Base-by-base conservation (phyloP, 306 rosid genomes). In the Pyrus pyrifolia region DNA sequence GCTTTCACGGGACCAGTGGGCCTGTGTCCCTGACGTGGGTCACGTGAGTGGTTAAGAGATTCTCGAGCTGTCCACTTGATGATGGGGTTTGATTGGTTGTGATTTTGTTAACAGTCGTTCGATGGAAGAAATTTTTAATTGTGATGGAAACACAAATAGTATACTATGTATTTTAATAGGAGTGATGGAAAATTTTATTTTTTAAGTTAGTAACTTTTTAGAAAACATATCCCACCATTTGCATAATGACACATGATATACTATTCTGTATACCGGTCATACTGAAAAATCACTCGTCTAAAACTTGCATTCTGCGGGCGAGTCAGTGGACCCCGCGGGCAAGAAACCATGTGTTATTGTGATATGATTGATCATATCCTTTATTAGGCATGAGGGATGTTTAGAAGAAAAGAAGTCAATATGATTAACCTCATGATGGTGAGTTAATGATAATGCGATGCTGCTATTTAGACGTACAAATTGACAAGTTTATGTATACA, bases 241-340 rank as follows among this genome's bases (percentile, higher is more conserved):
- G 0, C 1, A 33, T 33, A 33, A 0, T 3, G 3, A 33, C 0
- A 1, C 7, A 1, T 33, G 7, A 3, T 33, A 6, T 33, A 33
- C 6, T 0, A 31, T 0, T 4, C 1, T 0, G 0, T 31, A 1
- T 4, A 0, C 1, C 6, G 1, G 0, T 33, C 38, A 33, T 0
- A 6, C 1, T 1, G 1, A 35, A 35, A 35, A 35, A 35, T 35
- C 1, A 6, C 40, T 3, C 27, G 27, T 25, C 27, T 25, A 25
- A 25, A 25, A 1, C 27, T 1, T 25, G 27, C 27, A 25, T 25
- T 25, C 27, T 1, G 27, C 27, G 27, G 9, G 51, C 21, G 21
- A 15, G 21, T 11, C 18, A 35, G 44, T 13, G 35, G 66, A 12
- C 21, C 66, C 66, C 19, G 21, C 21, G 15, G 8, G 21, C 19